Base-by-base conservation (phyloP, 345 rosid species). In the Turritis glabra region DNA sequence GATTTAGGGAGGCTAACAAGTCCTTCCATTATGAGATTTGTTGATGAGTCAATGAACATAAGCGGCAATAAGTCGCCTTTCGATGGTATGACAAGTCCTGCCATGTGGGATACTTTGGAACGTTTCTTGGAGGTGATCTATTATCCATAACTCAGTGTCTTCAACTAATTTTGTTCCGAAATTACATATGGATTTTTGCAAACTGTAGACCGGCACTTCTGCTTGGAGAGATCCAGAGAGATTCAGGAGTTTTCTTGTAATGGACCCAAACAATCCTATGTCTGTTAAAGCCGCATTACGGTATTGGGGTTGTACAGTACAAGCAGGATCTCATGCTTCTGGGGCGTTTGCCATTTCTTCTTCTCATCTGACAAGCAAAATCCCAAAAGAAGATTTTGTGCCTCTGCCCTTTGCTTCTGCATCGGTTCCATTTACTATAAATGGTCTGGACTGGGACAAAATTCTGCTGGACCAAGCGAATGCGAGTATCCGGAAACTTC, bases 1-100 rank as follows among this genome's bases (percentile, higher is more conserved):
- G 97, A 94, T 80, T 61, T 94, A 52, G 97, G 96, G 80, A 87
- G 97, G 84, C 84, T 94, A 77, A 90, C 80, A 33, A 84, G 86
- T 72, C 97, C 98, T 64, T 87, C 96, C 37, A 43, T 91, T 64
- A 58, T 94, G 76, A 80, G 90, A 70, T 91, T 91, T 41, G 76
- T 85, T 64, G 93, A 88, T 77, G 98, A 91, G 72, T 82, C 93
- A 12, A 55, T 86, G 82, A 77, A 76, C 78, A 78, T 85, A 52
- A 84, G 85, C 67, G 84, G 86, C 27, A 79, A 83, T 53, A 71
- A 76, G 35, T 78, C 84, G 32, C 67, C 29, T 70, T 79, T 88
- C 38, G 85, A 84, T 59, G 92, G 85, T 58, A 79, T 33, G 76
- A 71, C 54, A 64, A 89, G 87, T 81, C 53, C 89, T 70, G 91